Conservation (phyloP, 2,329 filamentous ascomycete genomes). For the Blumeria hordei region DNA sequence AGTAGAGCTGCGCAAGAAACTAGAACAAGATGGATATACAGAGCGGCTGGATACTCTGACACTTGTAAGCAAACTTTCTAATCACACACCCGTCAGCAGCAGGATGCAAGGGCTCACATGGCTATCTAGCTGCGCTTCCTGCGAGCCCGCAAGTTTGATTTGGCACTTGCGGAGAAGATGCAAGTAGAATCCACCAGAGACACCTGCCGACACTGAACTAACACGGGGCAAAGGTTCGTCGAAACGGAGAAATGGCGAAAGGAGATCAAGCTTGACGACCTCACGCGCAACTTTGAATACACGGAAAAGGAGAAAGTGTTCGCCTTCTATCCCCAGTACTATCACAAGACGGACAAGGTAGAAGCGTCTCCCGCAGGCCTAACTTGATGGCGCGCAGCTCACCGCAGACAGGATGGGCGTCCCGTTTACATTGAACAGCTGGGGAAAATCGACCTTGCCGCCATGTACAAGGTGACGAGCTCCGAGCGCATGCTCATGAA, state of each 20-base stretch:
- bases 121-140: constrained; percentile 56
- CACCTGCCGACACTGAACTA: constrained; percentile 64
- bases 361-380: neutral
- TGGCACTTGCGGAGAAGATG: constrained; percentile 67
- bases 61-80: constrained; percentile 32
- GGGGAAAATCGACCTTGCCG: constrained; percentile 71
- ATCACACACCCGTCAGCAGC: no score
- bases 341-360: constrained; percentile 86
- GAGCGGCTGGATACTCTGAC: constrained; percentile 81
- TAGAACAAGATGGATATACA: constrained; percentile 63
- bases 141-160: constrained; percentile 85
- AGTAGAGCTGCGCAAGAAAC: constrained; percentile 56
- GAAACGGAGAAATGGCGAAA: constrained; percentile 81
- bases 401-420: constrained; percentile 39
- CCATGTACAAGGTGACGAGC: constrained; percentile 83
- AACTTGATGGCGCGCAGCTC: neutral
- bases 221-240: constrained; percentile 44
- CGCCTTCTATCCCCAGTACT: constrained; percentile 93
- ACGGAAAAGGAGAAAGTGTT: constrained; percentile 62
- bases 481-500: constrained; percentile 88
- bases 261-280: constrained; percentile 62
- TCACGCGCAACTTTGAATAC: constrained; percentile 65
- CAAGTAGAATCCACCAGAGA: constrained; percentile 27
- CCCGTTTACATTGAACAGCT: constrained; percentile 94
- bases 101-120: constrained; percentile 1